Evolutionary conservation across 225 moss, liverwort and hornwort species (phyloP), one percentile per base, ranked within the genome.

Genomic region (Pleurozium schreberi): DNA sequence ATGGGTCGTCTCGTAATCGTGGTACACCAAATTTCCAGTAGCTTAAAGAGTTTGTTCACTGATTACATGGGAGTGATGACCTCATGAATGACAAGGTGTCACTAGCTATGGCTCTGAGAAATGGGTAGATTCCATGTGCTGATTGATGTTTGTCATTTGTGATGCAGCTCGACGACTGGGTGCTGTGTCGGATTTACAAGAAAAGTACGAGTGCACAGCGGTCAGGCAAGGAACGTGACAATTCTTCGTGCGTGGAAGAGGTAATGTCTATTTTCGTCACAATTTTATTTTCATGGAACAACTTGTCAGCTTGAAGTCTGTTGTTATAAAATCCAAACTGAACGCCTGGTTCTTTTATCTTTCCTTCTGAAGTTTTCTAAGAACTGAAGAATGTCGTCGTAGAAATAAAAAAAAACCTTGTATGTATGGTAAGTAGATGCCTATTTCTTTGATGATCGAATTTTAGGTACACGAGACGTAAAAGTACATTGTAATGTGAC

Each of bases 121-220:
- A 74, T 47, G 30, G 30, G 73, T 45, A 45, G 3, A 18, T n/a
- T 50, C 61, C 14, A 45, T 47, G 55, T 47, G 49, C 30, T 79
- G 53, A 62, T 26, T 25, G 4, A 25, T 40, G 84, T 30, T 53
- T 40, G 21, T 27, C 31, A 15, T 76, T 87, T 21, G 26, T 65
- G 68, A 62, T 75, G 93, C 97, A 98, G 98, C 93, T 98, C 8
- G 98, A 98, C 89, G 98, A 98, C 88, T 98, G 98, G 98, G 98
- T 98, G 16, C 88, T 98, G 71, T 98, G 98, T 91, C 92, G 98
- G 60, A 98, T 98, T 40, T 98, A 98, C 90, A 98, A 97, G 90
- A 98, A 98, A 70, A 70, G 95, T 81, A 97, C 97, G 8, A 96
- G 93, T 80, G 96, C 97, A 5, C 98, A 96, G 92, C 91, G 97